Evolutionary conservation across 73 alveolate species (phyloP), one percentile per base, ranked within the genome.

Genomic region (Diophrys appendiculata): DNA sequence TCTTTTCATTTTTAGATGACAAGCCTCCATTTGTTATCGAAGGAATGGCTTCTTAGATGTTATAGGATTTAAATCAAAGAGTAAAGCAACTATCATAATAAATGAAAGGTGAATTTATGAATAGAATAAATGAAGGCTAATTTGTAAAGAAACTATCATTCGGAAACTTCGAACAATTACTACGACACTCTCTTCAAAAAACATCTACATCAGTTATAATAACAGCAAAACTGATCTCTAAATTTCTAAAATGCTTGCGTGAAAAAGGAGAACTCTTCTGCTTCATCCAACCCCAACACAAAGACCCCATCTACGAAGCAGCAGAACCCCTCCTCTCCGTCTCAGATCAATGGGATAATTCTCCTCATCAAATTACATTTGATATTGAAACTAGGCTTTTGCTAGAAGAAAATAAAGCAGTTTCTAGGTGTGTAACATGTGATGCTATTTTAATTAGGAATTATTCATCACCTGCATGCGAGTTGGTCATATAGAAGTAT

Each of bases 141-240:
- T 35, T 24, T 23, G 55, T 81, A 76, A 81, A 81, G 78, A 56
- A 54, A 72, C 55, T 81, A 3, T 30, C 78, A 18, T 81, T 81
- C 60, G 73, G 73, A 29, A 81, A 81, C 32, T 81, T 81, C 64
- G 89, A 81, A 31, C 75, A 81, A n/a, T 30, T 81, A 31, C n/a
- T 81, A 8, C 26, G 43, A 1, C 83, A 71, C 33, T 81, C 89
- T 18, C 64, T 72, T 22, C 76, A 74, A 32, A 54, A 72, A 32
- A 79, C 72, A 54, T 80, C 71, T 14, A 77, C 65, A 33, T 52
- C 83, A 0, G 65, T 81, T 3, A 72, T 81, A 0, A 72, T 81
- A 1, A 54, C 55, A 29, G 72, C 56, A 3, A 72, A 33, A 52
- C 27, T 75, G 5, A 25, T 81, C 8, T 80, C 69, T 14, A 71